These are phyloP conservation scores for Aureobasidium pullulans DNA, from an alignment of 2,329 filamentous ascomycete genomes.

Conservation along the genomic window DNA sequence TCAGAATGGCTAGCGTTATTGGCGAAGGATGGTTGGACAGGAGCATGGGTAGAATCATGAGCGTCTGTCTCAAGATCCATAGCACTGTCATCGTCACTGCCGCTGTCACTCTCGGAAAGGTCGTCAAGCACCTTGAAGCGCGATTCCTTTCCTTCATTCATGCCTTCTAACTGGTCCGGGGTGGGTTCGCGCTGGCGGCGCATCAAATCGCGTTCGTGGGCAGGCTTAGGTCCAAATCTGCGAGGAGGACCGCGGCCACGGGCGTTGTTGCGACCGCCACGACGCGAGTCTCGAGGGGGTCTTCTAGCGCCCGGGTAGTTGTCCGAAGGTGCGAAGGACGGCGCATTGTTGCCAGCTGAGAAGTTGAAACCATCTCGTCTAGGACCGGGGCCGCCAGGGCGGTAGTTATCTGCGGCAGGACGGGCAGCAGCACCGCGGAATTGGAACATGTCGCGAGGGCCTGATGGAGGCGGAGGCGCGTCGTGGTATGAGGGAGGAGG, in stretches of 20 bases:
- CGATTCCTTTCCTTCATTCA: constrained; percentile 30
- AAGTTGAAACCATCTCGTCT: constrained; percentile 14
- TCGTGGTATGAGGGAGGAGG: constrained; percentile 9
- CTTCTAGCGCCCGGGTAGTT: constrained; percentile 10
- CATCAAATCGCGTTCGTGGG: constrained; percentile 40
- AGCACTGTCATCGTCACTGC: constrained; percentile 25
- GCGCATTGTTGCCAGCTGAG: constrained; percentile 8
- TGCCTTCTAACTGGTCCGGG: constrained; percentile 39
- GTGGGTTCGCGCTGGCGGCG: constrained; percentile 31
- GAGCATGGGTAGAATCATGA: background rate
- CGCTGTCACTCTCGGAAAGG: constrained; percentile 31
- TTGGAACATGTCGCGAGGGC: constrained; percentile 15
- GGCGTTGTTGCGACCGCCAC: background rate
- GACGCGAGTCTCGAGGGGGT: constrained; percentile 4
- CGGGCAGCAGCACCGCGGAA: constrained; percentile 12
- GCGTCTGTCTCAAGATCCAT: constrained; percentile 15
- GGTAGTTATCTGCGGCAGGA: constrained; percentile 7
- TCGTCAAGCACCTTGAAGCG: constrained; percentile 36
- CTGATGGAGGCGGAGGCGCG: constrained; percentile 6
- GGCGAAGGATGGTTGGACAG: background rate
- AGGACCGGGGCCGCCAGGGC: background rate
- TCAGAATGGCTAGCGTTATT: constrained; percentile 12
- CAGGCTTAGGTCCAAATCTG: constrained; percentile 24
- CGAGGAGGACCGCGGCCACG: constrained; percentile 10
- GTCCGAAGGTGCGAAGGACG: constrained; percentile 6